Conservation (phyloP, 1,284 basidiomycete genomes). For the Puccinia sorghi region DNA sequence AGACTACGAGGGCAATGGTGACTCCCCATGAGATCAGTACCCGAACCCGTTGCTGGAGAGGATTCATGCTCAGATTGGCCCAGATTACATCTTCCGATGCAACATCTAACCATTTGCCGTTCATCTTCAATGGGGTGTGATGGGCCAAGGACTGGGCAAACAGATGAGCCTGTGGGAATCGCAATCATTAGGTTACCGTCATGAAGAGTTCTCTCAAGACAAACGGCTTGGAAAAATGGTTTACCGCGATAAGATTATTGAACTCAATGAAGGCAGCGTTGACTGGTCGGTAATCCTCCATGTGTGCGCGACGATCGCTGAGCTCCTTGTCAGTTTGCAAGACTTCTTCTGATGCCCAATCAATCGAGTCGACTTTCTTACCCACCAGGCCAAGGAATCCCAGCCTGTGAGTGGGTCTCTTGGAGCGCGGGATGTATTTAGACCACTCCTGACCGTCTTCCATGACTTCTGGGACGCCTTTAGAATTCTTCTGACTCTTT, state of each 20-base stretch:
- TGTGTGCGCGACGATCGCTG: slow-evolving; percentile 65
- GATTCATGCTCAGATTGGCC: slow-evolving; percentile 81
- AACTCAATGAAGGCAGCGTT: slow-evolving; percentile 78
- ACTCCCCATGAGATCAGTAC: slow-evolving; percentile 62
- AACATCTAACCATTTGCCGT: slow-evolving; percentile 66
- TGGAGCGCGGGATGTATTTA: slow-evolving; percentile 68
- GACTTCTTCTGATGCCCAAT: slow-evolving; percentile 73
- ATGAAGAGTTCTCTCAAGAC: background rate
- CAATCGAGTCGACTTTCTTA: slow-evolving; percentile 82
- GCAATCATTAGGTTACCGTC: background rate
- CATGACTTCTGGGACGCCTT: slow-evolving; percentile 52
- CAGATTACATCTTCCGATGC: slow-evolving; percentile 85
- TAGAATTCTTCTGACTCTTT: slow-evolving; percentile 58
- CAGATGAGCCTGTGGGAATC: slow-evolving; percentile 67
- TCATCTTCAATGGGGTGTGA: slow-evolving; percentile 65
- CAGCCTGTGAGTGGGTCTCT: slow-evolving; percentile 75
- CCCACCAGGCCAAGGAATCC: slow-evolving; percentile 67
- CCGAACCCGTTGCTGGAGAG: slow-evolving; percentile 75
- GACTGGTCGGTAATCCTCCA: slow-evolving; percentile 64
- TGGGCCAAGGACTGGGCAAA: slow-evolving; percentile 62
- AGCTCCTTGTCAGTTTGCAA: slow-evolving; percentile 63
- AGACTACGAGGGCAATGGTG: slow-evolving; percentile 67
- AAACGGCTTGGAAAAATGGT: slow-evolving; percentile 49
- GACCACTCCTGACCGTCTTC: slow-evolving; percentile 57
- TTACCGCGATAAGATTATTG: slow-evolving; percentile 77